Evolutionary conservation across 257 asterid genomes (phyloP), one percentile per base, ranked within the genome.

Genomic region (Fraxinus anomala): DNA sequence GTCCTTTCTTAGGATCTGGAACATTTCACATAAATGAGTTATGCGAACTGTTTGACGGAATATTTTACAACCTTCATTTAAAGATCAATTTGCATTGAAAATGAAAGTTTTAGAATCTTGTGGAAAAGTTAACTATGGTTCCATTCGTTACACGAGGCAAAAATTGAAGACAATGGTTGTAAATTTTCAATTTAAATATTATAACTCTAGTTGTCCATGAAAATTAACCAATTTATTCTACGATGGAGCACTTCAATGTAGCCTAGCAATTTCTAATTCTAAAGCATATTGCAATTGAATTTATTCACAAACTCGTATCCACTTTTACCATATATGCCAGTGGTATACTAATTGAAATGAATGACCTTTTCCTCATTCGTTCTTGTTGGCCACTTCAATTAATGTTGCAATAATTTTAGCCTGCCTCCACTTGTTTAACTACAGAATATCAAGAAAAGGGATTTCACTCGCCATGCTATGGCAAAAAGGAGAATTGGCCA

Each of bases 361-460:
- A 75, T 70, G 80, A 42, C 34, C 66, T 36, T 77, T 56, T 67
- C 74, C 42, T 23, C 78, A 82, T 56, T 6, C 16, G 68, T 82
- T 5, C 16, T 30, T 33, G 72, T 12, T 51, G 8, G 47, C 26
- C n/a, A 40, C 47, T 40, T 40, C 47, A 40, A 40, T 40, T 11
- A 40, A 40, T 40, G 47, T 40, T 40, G 13, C 47, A 59, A 39
- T 54, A 82, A 63, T 66, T 59, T 16, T 66, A 71, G 37, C 30
- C 21, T 77, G 79, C 68, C 68, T 75, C 68, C 33, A 73, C 80
- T 68, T 80, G 70, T 77, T 76, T 17, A 83, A 80, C 87, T 70
- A 65, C 26, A 71, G 6, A 77, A 11, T 9, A 37, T 37, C 31
- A 30, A 73, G 30, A 21, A 47, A 66, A 72, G 16, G 6, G 26